Base-by-base conservation (phyloP, 176 grass and related monocot genomes). In the Eragrostis curvula region DNA sequence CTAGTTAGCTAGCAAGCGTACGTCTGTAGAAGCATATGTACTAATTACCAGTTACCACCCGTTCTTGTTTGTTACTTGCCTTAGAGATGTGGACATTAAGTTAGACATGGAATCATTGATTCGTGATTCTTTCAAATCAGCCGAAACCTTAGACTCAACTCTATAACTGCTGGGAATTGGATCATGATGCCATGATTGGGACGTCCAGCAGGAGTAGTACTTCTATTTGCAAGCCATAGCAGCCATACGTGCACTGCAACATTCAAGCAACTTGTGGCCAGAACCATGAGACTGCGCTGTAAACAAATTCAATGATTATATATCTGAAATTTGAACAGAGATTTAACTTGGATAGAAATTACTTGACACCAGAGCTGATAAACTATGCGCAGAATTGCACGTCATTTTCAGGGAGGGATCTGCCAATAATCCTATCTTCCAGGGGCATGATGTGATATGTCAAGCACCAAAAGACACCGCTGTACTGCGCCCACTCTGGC, bases 401-500 rank as follows among this genome's bases (percentile, higher is more conserved):
- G 56, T 13, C 32, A 36, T 36, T 36, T 42, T 39, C 62, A 79
- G 43, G 51, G 44, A 14, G 40, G 6, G 17, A 49, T 24, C 13
- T 16, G 7, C 4, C 3, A 53, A 23, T 62, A 15, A 0, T 1
- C 21, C 10, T 0, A 56, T 7, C 0, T 4, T 6, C 3, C 28
- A 70, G 17, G 86, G 74, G 21, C 7, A 43, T n/a, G 75, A 13
- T 0, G 43, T 75, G 44, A 75, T 16, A 30, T 7, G 24, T 51
- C 13, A 8, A 17, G 23, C 12, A 67, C 15, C 29, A 12, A 15
- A 52, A 56, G 66, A 65, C 77, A 68, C 13, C 0, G 45, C 7
- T 81, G 77, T 73, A 79, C 87, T 32, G 70, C 70, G 25, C 18
- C 24, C 70, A 45, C 43, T 24, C 70, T 75, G 53, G 62, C 63